A percentile compares a stretch with the other conserved stretches of the same genome.
Evolutionary conservation across 768 basidiomycete genomes (phyloP).

Genomic region (Pisolithus orientalis): DNA sequence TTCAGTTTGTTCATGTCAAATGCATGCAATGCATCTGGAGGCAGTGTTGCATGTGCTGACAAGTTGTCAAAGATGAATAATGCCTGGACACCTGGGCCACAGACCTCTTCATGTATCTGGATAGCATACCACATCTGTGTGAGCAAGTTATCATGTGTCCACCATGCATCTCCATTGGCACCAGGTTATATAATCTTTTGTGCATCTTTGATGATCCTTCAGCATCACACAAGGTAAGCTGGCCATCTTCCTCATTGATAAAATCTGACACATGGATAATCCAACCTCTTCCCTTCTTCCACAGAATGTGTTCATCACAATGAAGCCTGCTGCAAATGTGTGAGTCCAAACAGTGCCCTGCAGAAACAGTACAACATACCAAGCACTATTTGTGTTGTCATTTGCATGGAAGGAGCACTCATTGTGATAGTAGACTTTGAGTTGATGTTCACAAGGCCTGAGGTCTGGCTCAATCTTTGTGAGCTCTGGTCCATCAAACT

Average conservation of each 20-base stretch:
- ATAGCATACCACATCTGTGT: too few relatives aligned
- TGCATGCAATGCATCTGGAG: slow-evolving; percentile 16
- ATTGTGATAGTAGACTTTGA: not conserved
- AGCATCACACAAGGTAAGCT: too few relatives aligned
- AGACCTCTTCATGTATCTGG: too few relatives aligned
- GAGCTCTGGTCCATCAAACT: not conserved
- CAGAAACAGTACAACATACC: not conserved
- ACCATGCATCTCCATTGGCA: too few relatives aligned
- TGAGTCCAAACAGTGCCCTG: too few relatives aligned
- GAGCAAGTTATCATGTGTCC: too few relatives aligned
- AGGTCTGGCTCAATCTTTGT: not conserved
- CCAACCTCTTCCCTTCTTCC: slow-evolving; percentile 17
- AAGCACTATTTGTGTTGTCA: slow-evolving; percentile 25
- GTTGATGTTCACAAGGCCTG: not conserved
- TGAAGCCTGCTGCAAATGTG: not conserved
- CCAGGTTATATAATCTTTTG: too few relatives aligned
- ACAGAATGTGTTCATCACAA: not conserved
- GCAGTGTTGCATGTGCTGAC: not conserved
- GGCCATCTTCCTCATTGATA: slow-evolving; percentile 28
- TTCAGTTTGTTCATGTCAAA: slow-evolving; percentile 23
- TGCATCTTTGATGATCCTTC: too few relatives aligned
- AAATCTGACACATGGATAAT: slow-evolving; percentile 37
- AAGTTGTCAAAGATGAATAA: too few relatives aligned
- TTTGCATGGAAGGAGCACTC: slow-evolving; percentile 13
- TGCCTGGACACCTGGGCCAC: too few relatives aligned